phyloP scores from a whole-genome alignment of 1,284 basidiomycete species.

The Puccinia horiana region DNA sequence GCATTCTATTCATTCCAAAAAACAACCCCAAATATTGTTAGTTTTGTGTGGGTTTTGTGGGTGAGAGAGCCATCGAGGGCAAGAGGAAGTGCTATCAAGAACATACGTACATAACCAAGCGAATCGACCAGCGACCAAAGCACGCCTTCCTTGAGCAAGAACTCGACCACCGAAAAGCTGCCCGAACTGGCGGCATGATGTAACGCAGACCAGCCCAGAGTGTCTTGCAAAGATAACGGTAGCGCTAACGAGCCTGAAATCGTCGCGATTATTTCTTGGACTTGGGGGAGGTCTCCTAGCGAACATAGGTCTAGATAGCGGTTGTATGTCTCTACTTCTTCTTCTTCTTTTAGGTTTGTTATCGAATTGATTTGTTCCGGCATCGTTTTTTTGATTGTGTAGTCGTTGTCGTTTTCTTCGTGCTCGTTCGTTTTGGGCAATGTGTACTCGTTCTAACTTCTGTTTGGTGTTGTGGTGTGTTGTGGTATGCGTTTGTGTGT shows the following conservation, averaged over 20 bases:
- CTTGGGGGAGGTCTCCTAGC: neutral
- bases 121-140: slow-evolving; percentile 38
- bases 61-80: too few relatives aligned
- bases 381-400: too few relatives aligned
- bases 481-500: too few relatives aligned
- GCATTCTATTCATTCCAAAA: slow-evolving; percentile 69
- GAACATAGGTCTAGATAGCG: neutral
- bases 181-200: slow-evolving; percentile 38
- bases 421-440: too few relatives aligned
- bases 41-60: neutral
- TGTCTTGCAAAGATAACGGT: slow-evolving; percentile 40
- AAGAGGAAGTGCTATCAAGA: too few relatives aligned
- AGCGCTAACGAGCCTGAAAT: neutral
- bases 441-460: too few relatives aligned
- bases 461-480: too few relatives aligned
- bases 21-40: neutral
- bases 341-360: neutral
- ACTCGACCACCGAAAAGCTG: neutral
- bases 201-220: slow-evolving; percentile 39
- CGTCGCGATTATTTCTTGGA: neutral
- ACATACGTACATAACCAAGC: slow-evolving; percentile 33
- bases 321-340: neutral
- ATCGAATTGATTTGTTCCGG: too few relatives aligned
- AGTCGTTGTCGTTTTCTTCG: too few relatives aligned
- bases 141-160: slow-evolving; percentile 8